Conservation (phyloP, 768 basidiomycete species). For the Suillus lakei region DNA sequence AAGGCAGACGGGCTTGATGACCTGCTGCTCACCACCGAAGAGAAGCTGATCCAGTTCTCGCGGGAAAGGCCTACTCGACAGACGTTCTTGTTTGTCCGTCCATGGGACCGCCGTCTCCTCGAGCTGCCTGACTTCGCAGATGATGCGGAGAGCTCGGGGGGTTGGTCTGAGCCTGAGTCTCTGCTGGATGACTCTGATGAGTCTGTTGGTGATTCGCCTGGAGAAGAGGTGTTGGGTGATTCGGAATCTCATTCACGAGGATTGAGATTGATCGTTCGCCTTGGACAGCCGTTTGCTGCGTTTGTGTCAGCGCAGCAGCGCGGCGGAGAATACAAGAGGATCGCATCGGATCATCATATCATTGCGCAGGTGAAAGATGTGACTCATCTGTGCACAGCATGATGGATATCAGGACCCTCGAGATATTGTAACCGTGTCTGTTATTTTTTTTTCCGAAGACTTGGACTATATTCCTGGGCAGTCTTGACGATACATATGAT, state of each 20-base stretch:
- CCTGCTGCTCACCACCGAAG: neutral
- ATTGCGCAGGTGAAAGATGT: neutral
- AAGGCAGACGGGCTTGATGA: neutral
- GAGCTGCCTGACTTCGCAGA: neutral
- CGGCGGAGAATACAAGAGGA: neutral
- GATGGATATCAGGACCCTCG: neutral
- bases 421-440: neutral
- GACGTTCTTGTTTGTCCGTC: neutral
- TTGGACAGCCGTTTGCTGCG: neutral
- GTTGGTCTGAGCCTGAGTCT: neutral
- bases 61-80: neutral
- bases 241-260: neutral
- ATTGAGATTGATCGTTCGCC: neutral
- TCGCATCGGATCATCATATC: neutral
- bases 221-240: neutral
- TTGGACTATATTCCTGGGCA: too few relatives aligned
- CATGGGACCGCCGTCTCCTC: neutral
- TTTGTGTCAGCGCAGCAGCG: neutral
- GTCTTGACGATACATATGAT: too few relatives aligned
- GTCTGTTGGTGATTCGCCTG: neutral
- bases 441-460: neutral
- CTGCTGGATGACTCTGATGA: too few relatives aligned
- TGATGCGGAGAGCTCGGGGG: neutral
- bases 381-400: neutral
- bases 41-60: neutral